Evolutionary conservation across 768 basidiomycete genomes (phyloP).

Genomic region (Psilocybe sp.): DNA sequence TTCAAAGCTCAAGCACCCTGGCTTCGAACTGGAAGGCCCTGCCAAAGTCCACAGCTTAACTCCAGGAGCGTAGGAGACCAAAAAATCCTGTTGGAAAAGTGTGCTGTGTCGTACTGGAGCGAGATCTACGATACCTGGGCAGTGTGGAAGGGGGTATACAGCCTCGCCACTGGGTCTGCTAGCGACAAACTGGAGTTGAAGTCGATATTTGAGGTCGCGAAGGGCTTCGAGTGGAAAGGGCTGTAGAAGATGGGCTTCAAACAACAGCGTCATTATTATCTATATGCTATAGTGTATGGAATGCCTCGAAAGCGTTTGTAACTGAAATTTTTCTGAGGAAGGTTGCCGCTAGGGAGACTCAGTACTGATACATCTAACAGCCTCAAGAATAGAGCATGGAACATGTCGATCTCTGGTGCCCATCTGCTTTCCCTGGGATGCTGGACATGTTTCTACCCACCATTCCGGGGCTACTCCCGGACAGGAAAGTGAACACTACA

Average conservation of each 20-base stretch:
- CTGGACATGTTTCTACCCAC: no score
- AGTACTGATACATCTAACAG: no score
- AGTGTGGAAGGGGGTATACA: constrained; percentile 58
- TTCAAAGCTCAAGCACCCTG: constrained; percentile 52
- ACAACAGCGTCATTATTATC: neutral
- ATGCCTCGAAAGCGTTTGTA: no score
- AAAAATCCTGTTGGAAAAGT: constrained; percentile 52
- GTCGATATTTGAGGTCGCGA: constrained; percentile 39
- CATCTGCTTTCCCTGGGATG: no score
- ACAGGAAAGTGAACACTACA: no score
- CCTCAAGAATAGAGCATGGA: no score
- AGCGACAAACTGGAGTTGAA: constrained; percentile 45
- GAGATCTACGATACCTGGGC: constrained; percentile 52
- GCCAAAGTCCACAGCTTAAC: constrained; percentile 49
- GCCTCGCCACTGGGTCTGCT: constrained; percentile 51
- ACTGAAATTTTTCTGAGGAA: no score
- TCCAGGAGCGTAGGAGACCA: constrained; percentile 41
- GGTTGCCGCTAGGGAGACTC: no score
- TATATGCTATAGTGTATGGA: no score
- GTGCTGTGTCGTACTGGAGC: constrained; percentile 71
- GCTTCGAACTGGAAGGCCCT: constrained; percentile 60
- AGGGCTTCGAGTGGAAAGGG: constrained; percentile 69
- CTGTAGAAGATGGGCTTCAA: constrained; percentile 21
- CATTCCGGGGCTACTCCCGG: no score
- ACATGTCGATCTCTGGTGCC: no score